Percentiles rank a stretch among this genome's conserved stretches.
phyloP scores from a whole-genome alignment of 805 yeast genomes.

The Zygoascus tannicola region DNA sequence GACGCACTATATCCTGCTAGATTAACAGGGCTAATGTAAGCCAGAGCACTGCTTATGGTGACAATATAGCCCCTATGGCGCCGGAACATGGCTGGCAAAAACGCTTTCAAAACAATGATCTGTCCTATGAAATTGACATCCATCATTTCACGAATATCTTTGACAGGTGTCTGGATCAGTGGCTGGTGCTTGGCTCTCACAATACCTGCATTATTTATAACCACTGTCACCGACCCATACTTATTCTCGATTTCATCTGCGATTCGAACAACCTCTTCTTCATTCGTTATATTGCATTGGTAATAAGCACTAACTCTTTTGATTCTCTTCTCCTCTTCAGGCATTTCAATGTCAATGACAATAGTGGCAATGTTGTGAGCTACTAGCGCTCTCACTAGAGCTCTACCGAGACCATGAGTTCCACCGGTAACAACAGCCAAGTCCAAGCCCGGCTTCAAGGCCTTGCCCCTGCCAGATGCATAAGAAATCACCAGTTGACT shows the following conservation, averaged over 20 bases:
- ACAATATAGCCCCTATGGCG: slow-evolving; percentile 63
- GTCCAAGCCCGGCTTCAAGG: slow-evolving; percentile 9
- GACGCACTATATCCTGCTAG: slow-evolving; percentile 79
- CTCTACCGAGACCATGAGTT: slow-evolving; percentile 64
- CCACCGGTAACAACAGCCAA: slow-evolving; percentile 77
- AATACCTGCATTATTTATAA: slow-evolving; percentile 87
- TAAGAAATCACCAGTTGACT: too few species aligned
- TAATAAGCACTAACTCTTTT: slow-evolving; percentile 42
- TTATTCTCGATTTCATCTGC: slow-evolving; percentile 36
- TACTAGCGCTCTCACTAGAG: slow-evolving; percentile 42
- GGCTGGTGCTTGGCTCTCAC: slow-evolving; percentile 39
- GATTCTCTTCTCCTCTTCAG: slow-evolving; percentile 23
- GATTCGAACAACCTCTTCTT: slow-evolving; percentile 35
- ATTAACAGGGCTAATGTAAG: slow-evolving; percentile 75
- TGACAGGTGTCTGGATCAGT: slow-evolving; percentile 43
- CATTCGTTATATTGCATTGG: slow-evolving; percentile 60
- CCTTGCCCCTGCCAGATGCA: not conserved
- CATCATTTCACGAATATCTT: slow-evolving; percentile 53
- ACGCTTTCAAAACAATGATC: slow-evolving; percentile 58
- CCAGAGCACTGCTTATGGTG: slow-evolving; percentile 76
- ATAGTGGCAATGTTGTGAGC: slow-evolving; percentile 43
- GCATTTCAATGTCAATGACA: slow-evolving; percentile 50
- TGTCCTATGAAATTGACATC: slow-evolving; percentile 63
- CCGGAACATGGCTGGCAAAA: slow-evolving; percentile 63
- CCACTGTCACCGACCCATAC: slow-evolving; percentile 52